phyloP scores from a whole-genome alignment of 2,329 filamentous ascomycete species.

The Nothopassalora personata region DNA sequence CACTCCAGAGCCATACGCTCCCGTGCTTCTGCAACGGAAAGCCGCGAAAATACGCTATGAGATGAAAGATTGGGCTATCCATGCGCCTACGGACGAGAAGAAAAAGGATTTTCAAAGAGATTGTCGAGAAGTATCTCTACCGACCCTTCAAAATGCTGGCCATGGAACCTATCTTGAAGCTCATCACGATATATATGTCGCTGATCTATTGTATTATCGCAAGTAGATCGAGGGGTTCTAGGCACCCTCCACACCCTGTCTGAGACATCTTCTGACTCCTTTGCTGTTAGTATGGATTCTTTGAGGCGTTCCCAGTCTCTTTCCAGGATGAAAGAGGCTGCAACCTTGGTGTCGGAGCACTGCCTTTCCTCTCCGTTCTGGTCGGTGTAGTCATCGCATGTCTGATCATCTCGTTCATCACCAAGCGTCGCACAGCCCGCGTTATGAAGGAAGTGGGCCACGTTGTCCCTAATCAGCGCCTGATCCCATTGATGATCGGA shows the following conservation, averaged over 20 bases:
- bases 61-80: slow-evolving; percentile 35
- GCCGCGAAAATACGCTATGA: slow-evolving; percentile 55
- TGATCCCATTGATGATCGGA: slow-evolving; percentile 43
- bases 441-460: slow-evolving; percentile 14
- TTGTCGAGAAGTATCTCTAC: slow-evolving; percentile 54
- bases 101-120: slow-evolving; percentile 39
- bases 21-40: slow-evolving; percentile 35
- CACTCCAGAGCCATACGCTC: slow-evolving; percentile 48
- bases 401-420: slow-evolving; percentile 18
- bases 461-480: slow-evolving; percentile 40
- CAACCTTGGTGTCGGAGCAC: slow-evolving; percentile 22
- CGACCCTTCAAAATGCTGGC: slow-evolving; percentile 23
- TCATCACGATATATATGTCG: slow-evolving; percentile 36
- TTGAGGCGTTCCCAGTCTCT: slow-evolving; percentile 28
- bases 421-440: slow-evolving; percentile 21
- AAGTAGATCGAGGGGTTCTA: no score
- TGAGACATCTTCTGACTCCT: no score
- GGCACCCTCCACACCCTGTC: no score
- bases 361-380: slow-evolving; percentile 25
- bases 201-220: slow-evolving; percentile 31
- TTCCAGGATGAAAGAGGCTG: slow-evolving; percentile 26
- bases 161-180: slow-evolving; percentile 47
- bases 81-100: slow-evolving; percentile 36
- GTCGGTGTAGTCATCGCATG: slow-evolving; percentile 23
- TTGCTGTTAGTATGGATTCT: slow-evolving; percentile 21